Evolutionary conservation across 2,329 filamentous ascomycete species (phyloP).

Genomic region (Ophiostoma angusticollis): DNA sequence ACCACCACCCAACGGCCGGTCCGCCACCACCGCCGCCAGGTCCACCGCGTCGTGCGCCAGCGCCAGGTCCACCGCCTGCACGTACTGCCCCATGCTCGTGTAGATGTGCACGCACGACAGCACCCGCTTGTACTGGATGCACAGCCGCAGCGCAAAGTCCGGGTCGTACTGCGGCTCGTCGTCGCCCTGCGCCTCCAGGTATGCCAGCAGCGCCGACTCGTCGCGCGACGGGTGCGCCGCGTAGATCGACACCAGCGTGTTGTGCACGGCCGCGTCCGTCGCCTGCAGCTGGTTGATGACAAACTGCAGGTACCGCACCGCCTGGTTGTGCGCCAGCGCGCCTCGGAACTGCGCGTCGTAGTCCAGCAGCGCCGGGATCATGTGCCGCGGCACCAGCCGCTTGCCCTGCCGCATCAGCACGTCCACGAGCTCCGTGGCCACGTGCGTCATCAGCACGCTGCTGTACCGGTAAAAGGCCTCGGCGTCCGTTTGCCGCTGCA

Average conservation of each 20-base stretch:
- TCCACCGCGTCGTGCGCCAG: constrained; percentile 83
- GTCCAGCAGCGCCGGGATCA: constrained; percentile 86
- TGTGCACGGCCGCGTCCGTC: constrained; percentile 78
- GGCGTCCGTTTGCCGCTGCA: constrained; percentile 85
- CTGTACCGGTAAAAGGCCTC: constrained; percentile 96
- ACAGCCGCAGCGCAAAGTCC: constrained; percentile 89
- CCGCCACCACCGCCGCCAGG: constrained; percentile 77
- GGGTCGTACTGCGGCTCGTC: constrained; percentile 83
- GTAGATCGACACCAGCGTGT: constrained; percentile 92
- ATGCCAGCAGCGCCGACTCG: constrained; percentile 73
- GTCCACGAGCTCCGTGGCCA: constrained; percentile 76
- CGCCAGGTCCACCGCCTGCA: constrained; percentile 84
- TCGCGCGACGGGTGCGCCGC: constrained; percentile 73
- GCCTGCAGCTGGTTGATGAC: constrained; percentile 79
- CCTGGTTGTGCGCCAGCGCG: constrained; percentile 67
- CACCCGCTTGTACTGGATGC: constrained; percentile 86
- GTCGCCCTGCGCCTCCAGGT: constrained; percentile 80
- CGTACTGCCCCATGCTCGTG: constrained; percentile 88
- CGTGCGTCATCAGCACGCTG: constrained; percentile 89
- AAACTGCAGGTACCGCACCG: constrained; percentile 83
- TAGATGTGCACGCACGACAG: constrained; percentile 96
- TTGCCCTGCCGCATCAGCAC: constrained; percentile 82
- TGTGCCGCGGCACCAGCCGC: constrained; percentile 69
- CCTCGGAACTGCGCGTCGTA: constrained; percentile 73
- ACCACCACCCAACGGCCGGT: constrained; percentile 71